Percentiles rank a stretch among this genome's conserved stretches.
Conservation (phyloP, 2,329 filamentous ascomycete species). For the Cladobotryum protrusum region DNA sequence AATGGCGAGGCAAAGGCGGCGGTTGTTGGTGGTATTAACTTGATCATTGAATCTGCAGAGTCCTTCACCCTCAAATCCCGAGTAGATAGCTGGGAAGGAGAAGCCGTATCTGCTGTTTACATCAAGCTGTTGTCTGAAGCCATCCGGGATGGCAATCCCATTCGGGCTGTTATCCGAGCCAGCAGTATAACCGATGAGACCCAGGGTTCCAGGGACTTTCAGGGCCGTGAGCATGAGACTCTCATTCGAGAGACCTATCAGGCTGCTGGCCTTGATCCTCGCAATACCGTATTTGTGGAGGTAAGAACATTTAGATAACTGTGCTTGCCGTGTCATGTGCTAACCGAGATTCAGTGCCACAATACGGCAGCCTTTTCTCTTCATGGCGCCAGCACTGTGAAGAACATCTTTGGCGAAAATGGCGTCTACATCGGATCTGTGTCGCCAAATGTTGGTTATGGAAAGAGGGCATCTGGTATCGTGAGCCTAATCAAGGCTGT, state of each 20-base stretch:
- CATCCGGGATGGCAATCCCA: conserved; percentile 36
- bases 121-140: conserved; percentile 40
- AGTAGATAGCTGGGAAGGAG: conserved; percentile 21
- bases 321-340: background rate
- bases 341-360: conserved; percentile 29
- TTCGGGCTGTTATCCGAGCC: conserved; percentile 30
- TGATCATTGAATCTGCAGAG: conserved; percentile 22
- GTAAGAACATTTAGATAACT: conserved; percentile 10
- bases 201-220: background rate
- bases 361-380: conserved; percentile 38
- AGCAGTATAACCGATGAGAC: conserved; percentile 32
- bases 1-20: conserved; percentile 4
- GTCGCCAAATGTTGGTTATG: conserved; percentile 22
- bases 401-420: conserved; percentile 21
- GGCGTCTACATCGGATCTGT: conserved; percentile 23
- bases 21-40: conserved; percentile 28
- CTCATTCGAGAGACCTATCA: conserved; percentile 2
- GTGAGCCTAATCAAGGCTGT: conserved; percentile 22
- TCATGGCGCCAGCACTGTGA: conserved; percentile 32
- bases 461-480: conserved; percentile 18
- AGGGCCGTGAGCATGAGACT: background rate
- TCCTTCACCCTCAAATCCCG: background rate
- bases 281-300: conserved; percentile 4
- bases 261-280: background rate
- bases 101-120: conserved; percentile 35